These are phyloP conservation scores for Aspergillus sp. DNA, from an alignment of 2,329 filamentous ascomycete species.

Conservation along the genomic window DNA sequence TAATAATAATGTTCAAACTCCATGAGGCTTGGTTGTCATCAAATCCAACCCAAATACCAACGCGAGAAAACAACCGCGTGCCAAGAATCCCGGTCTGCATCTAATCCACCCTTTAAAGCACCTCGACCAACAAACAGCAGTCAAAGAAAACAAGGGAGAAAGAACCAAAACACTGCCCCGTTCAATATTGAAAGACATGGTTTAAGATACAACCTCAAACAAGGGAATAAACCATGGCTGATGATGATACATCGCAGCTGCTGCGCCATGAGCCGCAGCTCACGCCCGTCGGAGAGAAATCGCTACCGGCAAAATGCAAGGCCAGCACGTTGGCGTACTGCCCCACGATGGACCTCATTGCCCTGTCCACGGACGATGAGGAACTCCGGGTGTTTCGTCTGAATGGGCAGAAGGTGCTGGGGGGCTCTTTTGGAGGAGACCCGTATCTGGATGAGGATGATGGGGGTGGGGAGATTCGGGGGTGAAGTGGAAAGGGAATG, in stretches of 20 bases:
- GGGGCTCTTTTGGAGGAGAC: conserved; percentile 35
- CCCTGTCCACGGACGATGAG: conserved; percentile 62
- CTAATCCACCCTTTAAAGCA: too few species aligned
- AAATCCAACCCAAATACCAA: too few species aligned
- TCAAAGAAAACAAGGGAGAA: too few species aligned
- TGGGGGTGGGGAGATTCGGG: conserved; percentile 33
- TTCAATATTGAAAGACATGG: neutral
- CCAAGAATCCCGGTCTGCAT: too few species aligned
- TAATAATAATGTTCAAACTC: too few species aligned
- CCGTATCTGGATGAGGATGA: conserved; percentile 41
- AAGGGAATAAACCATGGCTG: neutral
- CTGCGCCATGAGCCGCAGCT: conserved; percentile 26
- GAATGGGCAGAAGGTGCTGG: conserved; percentile 67
- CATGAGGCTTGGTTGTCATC: too few species aligned
- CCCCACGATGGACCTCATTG: conserved; percentile 78
- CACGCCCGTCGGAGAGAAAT: conserved; percentile 36
- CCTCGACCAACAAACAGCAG: too few species aligned
- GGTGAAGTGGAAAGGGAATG: conserved; percentile 64
- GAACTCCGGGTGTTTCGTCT: conserved; percentile 73
- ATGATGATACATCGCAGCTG: conserved; percentile 11
- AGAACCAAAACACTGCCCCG: neutral
- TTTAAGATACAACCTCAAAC: too few species aligned
- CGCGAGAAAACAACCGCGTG: too few species aligned
- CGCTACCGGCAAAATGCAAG: conserved; percentile 39
- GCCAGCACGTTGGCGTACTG: conserved; percentile 63